Base-by-base conservation (phyloP, 129 eudicot genomes). In the Helianthus tuberosus region DNA sequence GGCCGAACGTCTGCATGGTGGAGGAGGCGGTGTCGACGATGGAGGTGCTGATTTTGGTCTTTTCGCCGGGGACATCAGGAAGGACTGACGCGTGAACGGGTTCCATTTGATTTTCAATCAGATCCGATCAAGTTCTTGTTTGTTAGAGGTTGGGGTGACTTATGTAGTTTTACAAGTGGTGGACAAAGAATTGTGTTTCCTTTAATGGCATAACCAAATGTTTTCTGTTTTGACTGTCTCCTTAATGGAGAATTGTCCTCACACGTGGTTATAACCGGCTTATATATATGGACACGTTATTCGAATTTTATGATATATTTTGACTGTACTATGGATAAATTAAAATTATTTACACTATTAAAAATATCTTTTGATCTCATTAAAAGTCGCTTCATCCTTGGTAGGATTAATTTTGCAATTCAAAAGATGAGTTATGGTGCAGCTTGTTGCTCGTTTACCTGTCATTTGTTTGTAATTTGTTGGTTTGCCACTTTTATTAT, bases 51-150 rank as follows among this genome's bases (percentile, higher is more conserved):
- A 86, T 77, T 55, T 78, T 78, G 17, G 89, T 88, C 16, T 85
- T 84, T 16, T 94, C 98, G 0, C 98, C 98, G 54, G 98, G 98
- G 13, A 94, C 75, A 13, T 84, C 84, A 2, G 86, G 88, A 54
- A 79, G 88, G 39, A 84, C 68, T 35, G 92, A 64, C 2, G 73
- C 75, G 54, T 84, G 75, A 5, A 20, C 59, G 6, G 82, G 85
- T 69, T 87, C 81, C 90, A 81, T 86, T 74, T 73, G 70, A 14
- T 7, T 1, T 53, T 27, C 15, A 27, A 53, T 53, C 23, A n/a
- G n/a, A n/a, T n/a, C n/a, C 9, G 61, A 54, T 6, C 13, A 20
- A 7, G 27, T 39, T 39, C 46, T n/a, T 39, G 46, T 39, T 5
- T 39, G 46, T 39, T 5, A 39, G 46, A 39, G 46, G 46, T 39